Base-by-base conservation (phyloP, 192 early-diverging fungal genomes). In the Gaertneriomyces semiglobifer region DNA sequence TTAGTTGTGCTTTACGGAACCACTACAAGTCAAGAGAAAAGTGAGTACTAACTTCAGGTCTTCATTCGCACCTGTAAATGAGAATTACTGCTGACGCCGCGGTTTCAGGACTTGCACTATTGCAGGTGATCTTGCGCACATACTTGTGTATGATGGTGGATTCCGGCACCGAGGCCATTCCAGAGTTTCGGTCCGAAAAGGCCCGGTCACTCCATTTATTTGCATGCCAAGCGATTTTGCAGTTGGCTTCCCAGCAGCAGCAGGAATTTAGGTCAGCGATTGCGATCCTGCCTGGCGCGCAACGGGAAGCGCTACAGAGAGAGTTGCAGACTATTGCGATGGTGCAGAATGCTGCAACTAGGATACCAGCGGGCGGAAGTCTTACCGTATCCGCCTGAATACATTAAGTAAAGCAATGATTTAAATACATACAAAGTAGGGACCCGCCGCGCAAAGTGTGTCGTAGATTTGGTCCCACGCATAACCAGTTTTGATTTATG, bases 221-320 rank as follows among this genome's bases (percentile, higher is more conserved):
- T 45, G 44, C 71, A 3, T 33, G 25, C 2, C 25, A 66, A 19
- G 66, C 64, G 16, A 44, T 76, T n/a, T 25, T 76, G 3, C 65
- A 72, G 41, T 55, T 76, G 6, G 74, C 74, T 7, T 41, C 67
- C 5, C 51, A 63, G 62, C 51, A 65, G 9, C 69, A 48, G 18
- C 42, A 20, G 11, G 53, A 68, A 8, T 72, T 71, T 38, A 53
- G 68, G 20, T 53, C 59, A 16, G 69, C 71, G 44, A 68, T 78
- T 47, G 52, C 44, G 10, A 43, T 40, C 42, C 58, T 78, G 12
- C 16, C 60, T 50, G 53, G 20, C 18, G 62, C 51, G 16, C 25
- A 56, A 7, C 66, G 45, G 39, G 48, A 38, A 6, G 58, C 39
- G 7, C 59, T 78, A 33, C 69, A 78, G 54, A 44, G 43, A n/a